A percentile compares a stretch with the other conserved stretches of the same genome.
Evolutionary conservation across 306 rosid genomes (phyloP).

Genomic region (Prinsepia uniflora): DNA sequence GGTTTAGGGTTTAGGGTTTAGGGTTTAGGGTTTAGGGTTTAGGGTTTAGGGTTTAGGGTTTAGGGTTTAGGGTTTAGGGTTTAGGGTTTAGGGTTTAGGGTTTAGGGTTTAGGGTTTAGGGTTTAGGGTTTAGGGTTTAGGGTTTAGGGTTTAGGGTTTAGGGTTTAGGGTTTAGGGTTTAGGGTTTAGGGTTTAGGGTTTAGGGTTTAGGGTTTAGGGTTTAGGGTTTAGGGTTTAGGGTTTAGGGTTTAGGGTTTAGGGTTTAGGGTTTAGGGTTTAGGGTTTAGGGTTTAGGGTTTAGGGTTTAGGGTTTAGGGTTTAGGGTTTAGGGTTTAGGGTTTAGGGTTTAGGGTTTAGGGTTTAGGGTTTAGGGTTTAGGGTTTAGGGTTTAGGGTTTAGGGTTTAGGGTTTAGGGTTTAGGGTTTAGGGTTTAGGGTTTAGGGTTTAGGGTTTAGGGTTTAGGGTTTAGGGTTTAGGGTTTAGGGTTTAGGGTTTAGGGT

Average conservation of each 20-base stretch:
- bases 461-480: not conserved
- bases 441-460: not conserved
- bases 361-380: not conserved
- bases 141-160: constrained; percentile 2
- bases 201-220: constrained; percentile 18
- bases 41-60: no score
- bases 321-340: constrained; percentile 12
- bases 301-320: constrained; percentile 9
- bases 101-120: not conserved
- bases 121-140: constrained; percentile 12
- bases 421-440: not conserved
- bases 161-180: constrained; percentile 7
- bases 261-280: constrained; percentile 12
- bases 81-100: constrained; percentile 10
- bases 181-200: constrained; percentile 16
- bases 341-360: not conserved
- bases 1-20: constrained; percentile 5
- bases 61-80: constrained; percentile 11
- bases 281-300: constrained; percentile 3
- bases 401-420: not conserved
- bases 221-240: constrained; percentile 17
- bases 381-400: not conserved
- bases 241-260: constrained; percentile 15
- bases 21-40: not conserved
- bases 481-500: not conserved